Evolutionary conservation across 2,329 filamentous ascomycete species (phyloP).

Genomic region (Orbilia javanica): DNA sequence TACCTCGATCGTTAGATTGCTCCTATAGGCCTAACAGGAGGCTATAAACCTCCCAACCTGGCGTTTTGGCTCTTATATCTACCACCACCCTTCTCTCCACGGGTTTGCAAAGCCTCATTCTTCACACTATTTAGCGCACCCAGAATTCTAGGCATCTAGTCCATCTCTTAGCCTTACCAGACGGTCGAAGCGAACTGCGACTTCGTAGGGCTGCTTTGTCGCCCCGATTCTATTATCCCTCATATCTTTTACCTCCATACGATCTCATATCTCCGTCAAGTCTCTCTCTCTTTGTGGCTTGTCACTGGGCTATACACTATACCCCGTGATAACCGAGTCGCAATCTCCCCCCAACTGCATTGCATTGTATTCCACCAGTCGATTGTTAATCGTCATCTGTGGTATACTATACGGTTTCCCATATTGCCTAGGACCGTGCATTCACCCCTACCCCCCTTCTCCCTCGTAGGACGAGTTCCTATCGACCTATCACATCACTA

Average conservation of each 20-base stretch:
- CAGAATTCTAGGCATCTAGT: constrained; percentile 54
- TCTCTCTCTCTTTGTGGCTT: constrained; percentile 42
- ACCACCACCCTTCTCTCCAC: constrained; percentile 11
- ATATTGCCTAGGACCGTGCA: constrained; percentile 23
- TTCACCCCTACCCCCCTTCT: not conserved
- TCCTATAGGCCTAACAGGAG: constrained; percentile 3
- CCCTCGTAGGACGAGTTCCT: not conserved
- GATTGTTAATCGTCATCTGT: constrained; percentile 16
- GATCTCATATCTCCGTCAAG: constrained; percentile 17
- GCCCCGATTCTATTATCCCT: constrained; percentile 44
- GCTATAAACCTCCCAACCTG: constrained; percentile 51
- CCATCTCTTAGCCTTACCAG: constrained; percentile 46
- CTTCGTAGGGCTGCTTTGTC: constrained; percentile 55
- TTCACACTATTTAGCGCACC: constrained; percentile 30
- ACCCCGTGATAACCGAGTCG: constrained; percentile 45
- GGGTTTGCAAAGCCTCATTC: constrained; percentile 55
- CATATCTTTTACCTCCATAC: constrained; percentile 11
- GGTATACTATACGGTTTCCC: not conserved
- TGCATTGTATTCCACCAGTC: constrained; percentile 22
- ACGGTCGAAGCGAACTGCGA: constrained; percentile 47
- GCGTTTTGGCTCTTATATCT: constrained; percentile 29
- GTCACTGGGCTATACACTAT: constrained; percentile 54
- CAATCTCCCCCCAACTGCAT: constrained; percentile 43
- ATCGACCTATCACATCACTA: constrained; percentile 34
- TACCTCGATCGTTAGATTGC: constrained; percentile 23